Evolutionary conservation across 495 filamentous ascomycete species (phyloP).

Genomic region (Neurospora cerealis): DNA sequence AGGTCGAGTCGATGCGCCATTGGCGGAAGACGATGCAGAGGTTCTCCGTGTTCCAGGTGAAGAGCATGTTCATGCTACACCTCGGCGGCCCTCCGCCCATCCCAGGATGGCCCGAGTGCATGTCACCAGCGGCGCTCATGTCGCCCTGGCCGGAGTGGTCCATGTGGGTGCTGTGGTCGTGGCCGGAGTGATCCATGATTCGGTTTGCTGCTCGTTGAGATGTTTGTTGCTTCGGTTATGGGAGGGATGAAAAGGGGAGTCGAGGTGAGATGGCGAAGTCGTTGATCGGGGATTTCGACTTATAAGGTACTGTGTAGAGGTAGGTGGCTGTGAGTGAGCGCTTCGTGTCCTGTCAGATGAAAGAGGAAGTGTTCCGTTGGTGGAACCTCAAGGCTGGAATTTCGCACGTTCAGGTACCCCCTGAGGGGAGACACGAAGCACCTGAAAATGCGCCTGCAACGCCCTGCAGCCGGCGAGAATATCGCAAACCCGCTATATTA

Average conservation of each 20-base stretch:
- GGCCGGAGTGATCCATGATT: conserved; percentile 36
- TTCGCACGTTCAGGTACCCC: neutral
- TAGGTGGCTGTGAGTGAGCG: neutral
- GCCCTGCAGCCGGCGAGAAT: neutral
- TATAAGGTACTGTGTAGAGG: too few relatives aligned
- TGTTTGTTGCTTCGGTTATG: neutral
- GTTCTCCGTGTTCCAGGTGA: conserved; percentile 86
- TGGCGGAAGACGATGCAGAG: conserved; percentile 90
- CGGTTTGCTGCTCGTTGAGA: neutral
- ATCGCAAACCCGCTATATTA: neutral
- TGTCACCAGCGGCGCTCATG: conserved; percentile 18
- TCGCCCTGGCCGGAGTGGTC: conserved; percentile 43
- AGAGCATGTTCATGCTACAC: conserved; percentile 96
- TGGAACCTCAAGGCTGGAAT: neutral
- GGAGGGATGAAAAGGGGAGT: neutral
- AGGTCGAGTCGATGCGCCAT: conserved; percentile 73
- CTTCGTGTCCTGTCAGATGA: neutral
- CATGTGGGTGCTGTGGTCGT: conserved; percentile 26
- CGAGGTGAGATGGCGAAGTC: neutral
- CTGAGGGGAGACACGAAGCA: neutral
- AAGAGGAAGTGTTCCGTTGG: neutral
- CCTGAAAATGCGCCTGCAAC: neutral
- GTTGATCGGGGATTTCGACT: neutral
- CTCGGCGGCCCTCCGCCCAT: conserved; percentile 14
- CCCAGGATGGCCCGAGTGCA: conserved; percentile 30